Base-by-base conservation (phyloP, 495 filamentous ascomycete genomes). In the Glonium stellatum region DNA sequence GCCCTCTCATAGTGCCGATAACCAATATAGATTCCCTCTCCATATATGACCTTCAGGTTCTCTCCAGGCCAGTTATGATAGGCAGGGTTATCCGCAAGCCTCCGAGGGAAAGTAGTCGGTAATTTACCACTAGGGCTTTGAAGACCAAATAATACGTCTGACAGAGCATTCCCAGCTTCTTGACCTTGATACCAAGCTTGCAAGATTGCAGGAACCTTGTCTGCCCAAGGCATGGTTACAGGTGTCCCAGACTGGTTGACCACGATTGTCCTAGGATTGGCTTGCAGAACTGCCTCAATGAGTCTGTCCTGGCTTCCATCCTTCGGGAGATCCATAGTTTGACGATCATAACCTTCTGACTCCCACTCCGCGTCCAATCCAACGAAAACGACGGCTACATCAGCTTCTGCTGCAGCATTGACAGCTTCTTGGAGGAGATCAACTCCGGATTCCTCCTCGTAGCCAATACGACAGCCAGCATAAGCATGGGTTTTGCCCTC, bases 361-460 rank as follows among this genome's bases (percentile, higher is more conserved):
- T 95, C 90, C 90, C 90, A 95, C 69, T 96, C 90, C 46, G 52
- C 81, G 66, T 89, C 88, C 13, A 95, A 77, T 2, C 90, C 90
- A 21, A 89, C 87, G 64, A 90, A 83, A 10, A 95, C 77, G 51
- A 95, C 78, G 6, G 88, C 90, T 31, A 90, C 84, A 55, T 92
- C 87, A 1, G 81, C 80, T 27, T 78, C 74, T 55, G 75, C 75
- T 5, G 88, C 88, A 12, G 86, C 71, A 8, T 77, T 71, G 27
- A 84, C 82, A 0, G 88, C 88, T 39, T 84, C 75, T 13, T 76
- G 68, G 41, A 90, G 80, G 42, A 86, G 82, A 62, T 90, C 86
- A 47, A 86, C 77, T 66, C 80, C 73, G 61, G 81, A 78, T 59
- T 87, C 80, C 61, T 84, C 81, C 65, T 85, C 83, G 66, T 83